These are phyloP conservation scores for Podospora fimiseda DNA, from an alignment of 495 filamentous ascomycete genomes.

Conservation along the genomic window DNA sequence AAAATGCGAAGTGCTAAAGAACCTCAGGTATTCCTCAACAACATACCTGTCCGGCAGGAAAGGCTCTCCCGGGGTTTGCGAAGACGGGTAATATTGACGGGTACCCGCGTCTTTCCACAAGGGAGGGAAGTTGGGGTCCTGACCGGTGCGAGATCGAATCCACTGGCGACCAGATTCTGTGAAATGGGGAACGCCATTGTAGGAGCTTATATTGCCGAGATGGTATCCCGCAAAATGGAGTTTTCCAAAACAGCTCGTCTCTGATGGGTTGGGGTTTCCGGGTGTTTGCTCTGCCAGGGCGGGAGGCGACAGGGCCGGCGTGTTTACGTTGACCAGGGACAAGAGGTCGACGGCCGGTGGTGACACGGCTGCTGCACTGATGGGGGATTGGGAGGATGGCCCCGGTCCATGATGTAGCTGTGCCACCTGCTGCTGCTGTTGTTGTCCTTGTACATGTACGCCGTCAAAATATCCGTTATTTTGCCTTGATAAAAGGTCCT, in stretches of 20 bases:
- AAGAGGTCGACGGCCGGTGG: too few relatives aligned
- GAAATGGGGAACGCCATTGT: conserved; percentile 43
- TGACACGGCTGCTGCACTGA: too few relatives aligned
- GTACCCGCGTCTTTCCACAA: conserved; percentile 22
- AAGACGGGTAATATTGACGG: neutral
- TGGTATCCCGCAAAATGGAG: conserved; percentile 46
- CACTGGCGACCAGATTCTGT: conserved; percentile 40
- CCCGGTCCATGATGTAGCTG: too few relatives aligned
- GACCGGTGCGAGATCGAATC: conserved; percentile 42
- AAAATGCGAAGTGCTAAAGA: conserved; percentile 24
- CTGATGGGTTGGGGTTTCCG: too few relatives aligned
- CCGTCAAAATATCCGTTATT: too few relatives aligned
- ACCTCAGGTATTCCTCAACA: conserved; percentile 12
- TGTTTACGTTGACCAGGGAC: too few relatives aligned
- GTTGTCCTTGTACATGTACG: too few relatives aligned
- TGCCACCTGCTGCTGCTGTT: too few relatives aligned
- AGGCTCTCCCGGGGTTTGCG: neutral
- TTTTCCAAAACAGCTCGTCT: conserved; percentile 21
- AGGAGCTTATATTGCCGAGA: conserved; percentile 40
- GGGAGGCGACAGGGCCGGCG: too few relatives aligned
- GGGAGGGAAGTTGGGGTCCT: conserved; percentile 32
- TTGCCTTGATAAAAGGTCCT: neutral
- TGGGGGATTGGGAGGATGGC: too few relatives aligned
- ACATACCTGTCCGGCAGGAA: conserved; percentile 11
- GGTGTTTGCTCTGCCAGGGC: too few relatives aligned